Percentiles rank a stretch among this genome's conserved stretches.
Conservation (phyloP, 228 moss, liverwort and hornwort species). For the Sphagnum magellanicum region DNA sequence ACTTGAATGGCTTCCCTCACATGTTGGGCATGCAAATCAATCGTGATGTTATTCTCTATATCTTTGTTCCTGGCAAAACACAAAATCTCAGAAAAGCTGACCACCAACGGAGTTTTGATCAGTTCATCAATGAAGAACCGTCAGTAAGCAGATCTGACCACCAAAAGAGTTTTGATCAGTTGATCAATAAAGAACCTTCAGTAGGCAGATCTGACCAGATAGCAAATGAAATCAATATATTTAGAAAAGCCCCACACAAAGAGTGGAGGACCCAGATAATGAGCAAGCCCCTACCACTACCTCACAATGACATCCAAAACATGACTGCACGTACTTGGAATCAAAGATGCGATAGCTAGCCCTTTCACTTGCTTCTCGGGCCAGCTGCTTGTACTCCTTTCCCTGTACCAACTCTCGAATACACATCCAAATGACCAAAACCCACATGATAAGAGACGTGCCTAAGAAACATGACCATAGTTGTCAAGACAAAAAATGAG, state of each 20-base stretch:
- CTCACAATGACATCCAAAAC: no score
- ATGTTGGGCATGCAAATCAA: conserved; percentile 80
- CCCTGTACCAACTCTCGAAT: conserved; percentile 25
- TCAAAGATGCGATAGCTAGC: conserved; percentile 69
- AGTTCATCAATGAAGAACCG: background rate
- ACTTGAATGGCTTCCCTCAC: conserved; percentile 56
- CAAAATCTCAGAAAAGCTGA: background rate
- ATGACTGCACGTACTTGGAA: conserved; percentile 31
- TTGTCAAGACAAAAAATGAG: background rate
- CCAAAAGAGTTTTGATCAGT: background rate
- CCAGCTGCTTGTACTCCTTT: conserved; percentile 41
- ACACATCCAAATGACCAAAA: background rate
- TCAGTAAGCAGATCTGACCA: no score
- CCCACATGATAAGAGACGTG: no score
- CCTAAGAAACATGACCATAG: background rate
- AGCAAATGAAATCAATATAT: no score
- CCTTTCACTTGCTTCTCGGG: conserved; percentile 51
- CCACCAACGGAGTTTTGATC: background rate
- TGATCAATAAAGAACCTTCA: background rate
- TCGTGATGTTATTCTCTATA: conserved; percentile 68
- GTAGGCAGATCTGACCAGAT: background rate
- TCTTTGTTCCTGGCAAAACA: conserved; percentile 44
- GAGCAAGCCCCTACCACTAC: no score
- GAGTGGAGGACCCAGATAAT: no score
- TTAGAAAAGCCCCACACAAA: no score